phyloP scores from a whole-genome alignment of 768 basidiomycete genomes.

The Tulasnella calospora region DNA sequence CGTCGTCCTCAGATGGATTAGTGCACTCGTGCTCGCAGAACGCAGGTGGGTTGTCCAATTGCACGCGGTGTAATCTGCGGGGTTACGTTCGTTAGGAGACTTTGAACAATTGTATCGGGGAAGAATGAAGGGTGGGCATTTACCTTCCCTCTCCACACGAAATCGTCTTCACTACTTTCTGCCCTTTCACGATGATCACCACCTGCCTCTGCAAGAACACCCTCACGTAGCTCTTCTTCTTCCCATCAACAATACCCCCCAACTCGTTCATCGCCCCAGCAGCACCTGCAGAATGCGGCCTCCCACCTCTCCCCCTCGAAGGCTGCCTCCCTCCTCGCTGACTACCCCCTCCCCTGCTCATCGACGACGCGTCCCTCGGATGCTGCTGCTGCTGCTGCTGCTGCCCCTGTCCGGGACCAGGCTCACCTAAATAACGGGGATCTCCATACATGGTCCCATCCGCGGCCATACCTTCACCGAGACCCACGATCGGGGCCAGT shows the following conservation, averaged over 20 bases:
- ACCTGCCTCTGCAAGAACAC: constrained; percentile 26
- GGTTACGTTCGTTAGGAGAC: neutral
- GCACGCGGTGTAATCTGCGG: neutral
- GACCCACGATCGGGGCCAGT: neutral
- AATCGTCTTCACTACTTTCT: constrained; percentile 27
- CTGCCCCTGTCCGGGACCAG: neutral
- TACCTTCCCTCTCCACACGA: constrained; percentile 25
- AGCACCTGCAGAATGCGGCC: neutral
- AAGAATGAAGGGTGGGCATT: neutral
- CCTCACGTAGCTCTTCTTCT: constrained; percentile 14
- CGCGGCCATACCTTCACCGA: constrained; percentile 13
- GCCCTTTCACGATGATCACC: constrained; percentile 21
- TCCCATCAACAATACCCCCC: neutral
- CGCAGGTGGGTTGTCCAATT: constrained; percentile 15
- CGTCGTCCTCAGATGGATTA: neutral
- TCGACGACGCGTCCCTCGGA: no score
- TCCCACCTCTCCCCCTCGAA: neutral
- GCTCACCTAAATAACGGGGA: constrained; percentile 1
- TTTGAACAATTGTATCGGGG: neutral
- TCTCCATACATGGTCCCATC: constrained; percentile 21
- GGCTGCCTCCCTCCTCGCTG: neutral
- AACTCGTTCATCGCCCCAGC: neutral
- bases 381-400: neutral
- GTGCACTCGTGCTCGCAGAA: constrained; percentile 10
- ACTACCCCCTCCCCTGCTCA: neutral